These are phyloP conservation scores for Venturia pyrina DNA, from an alignment of 2,329 filamentous ascomycete species.

Conservation along the genomic window DNA sequence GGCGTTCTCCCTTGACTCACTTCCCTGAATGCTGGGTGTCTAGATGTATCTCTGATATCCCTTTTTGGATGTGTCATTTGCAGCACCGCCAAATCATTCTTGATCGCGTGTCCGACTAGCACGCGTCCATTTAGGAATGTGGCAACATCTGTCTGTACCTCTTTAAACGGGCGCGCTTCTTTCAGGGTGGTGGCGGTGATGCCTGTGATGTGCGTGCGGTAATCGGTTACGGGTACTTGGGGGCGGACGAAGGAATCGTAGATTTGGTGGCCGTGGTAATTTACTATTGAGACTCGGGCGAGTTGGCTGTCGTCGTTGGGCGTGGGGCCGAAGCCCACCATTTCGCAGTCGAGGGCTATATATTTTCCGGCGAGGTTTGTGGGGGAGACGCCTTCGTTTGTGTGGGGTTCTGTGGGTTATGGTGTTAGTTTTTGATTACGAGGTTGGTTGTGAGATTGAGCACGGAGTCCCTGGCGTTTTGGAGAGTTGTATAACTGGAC, in stretches of 20 bases:
- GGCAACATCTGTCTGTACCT: constrained; percentile 65
- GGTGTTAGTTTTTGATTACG: not conserved
- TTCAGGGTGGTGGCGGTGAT: constrained; percentile 64
- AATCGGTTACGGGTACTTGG: constrained; percentile 72
- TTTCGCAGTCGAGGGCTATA: constrained; percentile 90
- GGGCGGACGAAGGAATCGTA: constrained; percentile 90
- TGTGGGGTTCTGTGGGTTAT: not conserved
- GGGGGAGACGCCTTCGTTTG: constrained; percentile 33
- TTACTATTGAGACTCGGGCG: constrained; percentile 80
- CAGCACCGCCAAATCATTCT: constrained; percentile 66
- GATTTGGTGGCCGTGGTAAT: constrained; percentile 84
- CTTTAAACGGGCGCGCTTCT: constrained; percentile 48
- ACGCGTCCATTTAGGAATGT: constrained; percentile 60
- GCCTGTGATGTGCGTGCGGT: constrained; percentile 79
- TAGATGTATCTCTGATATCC: constrained; percentile 77
- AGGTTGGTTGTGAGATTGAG: not conserved
- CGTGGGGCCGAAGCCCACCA: constrained; percentile 73
- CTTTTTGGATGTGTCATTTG: constrained; percentile 67
- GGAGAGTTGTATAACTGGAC: not conserved
- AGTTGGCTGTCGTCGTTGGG: constrained; percentile 62
- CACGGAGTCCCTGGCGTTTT: not conserved
- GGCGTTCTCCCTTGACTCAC: constrained; percentile 59
- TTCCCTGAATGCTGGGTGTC: constrained; percentile 63
- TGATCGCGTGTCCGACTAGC: constrained; percentile 74
- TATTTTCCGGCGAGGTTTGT: constrained; percentile 75